Conservation (phyloP, 2,329 filamentous ascomycete species). For the Aspergillus neoniger region DNA sequence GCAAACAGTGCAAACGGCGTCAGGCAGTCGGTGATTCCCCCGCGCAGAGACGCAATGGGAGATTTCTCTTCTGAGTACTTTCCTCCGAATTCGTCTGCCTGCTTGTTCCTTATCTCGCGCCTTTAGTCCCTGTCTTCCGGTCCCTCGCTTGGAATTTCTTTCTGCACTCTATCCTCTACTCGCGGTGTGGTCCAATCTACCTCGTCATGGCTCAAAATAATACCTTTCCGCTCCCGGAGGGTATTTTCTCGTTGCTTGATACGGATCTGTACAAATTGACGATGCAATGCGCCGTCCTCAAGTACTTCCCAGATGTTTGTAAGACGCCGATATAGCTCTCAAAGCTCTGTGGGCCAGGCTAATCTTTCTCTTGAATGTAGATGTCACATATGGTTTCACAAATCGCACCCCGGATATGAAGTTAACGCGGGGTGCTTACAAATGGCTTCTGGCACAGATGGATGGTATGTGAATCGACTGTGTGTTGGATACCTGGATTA, state of each 20-base stretch:
- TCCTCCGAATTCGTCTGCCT: not conserved
- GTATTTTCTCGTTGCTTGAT: constrained; percentile 79
- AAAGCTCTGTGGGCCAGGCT: not conserved
- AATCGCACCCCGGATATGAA: constrained; percentile 95
- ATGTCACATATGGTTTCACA: constrained; percentile 90
- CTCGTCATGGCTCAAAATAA: constrained; percentile 31
- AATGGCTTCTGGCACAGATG: constrained; percentile 83
- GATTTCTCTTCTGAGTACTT: constrained; percentile 10
- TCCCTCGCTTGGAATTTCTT: not conserved
- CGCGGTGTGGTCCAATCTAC: not conserved
- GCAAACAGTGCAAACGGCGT: constrained; percentile 20
- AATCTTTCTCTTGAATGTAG: constrained; percentile 27
- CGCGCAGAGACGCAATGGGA: constrained; percentile 10
- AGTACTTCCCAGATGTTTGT: constrained; percentile 76
- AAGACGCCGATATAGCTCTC: constrained; percentile 22
- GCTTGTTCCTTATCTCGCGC: not conserved
- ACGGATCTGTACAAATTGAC: constrained; percentile 94
- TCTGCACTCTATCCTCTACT: not conserved
- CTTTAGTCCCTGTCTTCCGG: not conserved
- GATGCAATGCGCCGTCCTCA: constrained; percentile 96
- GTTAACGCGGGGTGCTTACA: constrained; percentile 77
- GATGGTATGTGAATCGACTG: constrained; percentile 57
- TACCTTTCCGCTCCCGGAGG: constrained; percentile 55
- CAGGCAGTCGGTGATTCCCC: constrained; percentile 4
- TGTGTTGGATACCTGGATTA: not conserved